These are phyloP conservation scores for Leishmania martiniquensis DNA, from an alignment of 208 protist species.

Conservation along the genomic window DNA sequence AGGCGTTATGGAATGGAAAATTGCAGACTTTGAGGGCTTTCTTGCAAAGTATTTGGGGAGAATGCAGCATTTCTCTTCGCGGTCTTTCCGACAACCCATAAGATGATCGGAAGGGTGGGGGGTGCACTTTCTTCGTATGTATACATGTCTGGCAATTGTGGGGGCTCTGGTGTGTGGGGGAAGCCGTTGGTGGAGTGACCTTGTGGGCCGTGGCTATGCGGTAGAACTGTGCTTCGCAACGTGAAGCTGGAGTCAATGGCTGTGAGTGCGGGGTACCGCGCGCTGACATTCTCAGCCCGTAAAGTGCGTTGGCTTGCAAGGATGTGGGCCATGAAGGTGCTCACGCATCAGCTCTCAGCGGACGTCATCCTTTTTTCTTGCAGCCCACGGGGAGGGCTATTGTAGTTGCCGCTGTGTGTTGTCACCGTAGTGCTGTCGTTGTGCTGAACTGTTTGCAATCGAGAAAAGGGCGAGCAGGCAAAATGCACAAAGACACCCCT, in stretches of 20 bases:
- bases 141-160: background rate
- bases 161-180: background rate
- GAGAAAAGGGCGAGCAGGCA: background rate
- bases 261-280: background rate
- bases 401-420: background rate
- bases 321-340: no score
- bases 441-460: background rate
- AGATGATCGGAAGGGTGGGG: background rate
- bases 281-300: background rate
- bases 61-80: no score
- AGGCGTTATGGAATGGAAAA: no score
- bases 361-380: background rate
- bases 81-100: background rate
- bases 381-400: background rate
- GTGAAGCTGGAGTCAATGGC: background rate
- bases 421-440: no score
- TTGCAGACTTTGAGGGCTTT: no score
- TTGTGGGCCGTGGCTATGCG: background rate
- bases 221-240: background rate
- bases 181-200: background rate
- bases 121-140: background rate
- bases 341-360: background rate
- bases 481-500: background rate
- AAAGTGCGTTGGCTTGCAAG: background rate
- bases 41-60: no score